Evolutionary conservation across 306 rosid genomes (phyloP), one percentile per base, ranked within the genome.

Genomic region (Quercus aquifolioides): DNA sequence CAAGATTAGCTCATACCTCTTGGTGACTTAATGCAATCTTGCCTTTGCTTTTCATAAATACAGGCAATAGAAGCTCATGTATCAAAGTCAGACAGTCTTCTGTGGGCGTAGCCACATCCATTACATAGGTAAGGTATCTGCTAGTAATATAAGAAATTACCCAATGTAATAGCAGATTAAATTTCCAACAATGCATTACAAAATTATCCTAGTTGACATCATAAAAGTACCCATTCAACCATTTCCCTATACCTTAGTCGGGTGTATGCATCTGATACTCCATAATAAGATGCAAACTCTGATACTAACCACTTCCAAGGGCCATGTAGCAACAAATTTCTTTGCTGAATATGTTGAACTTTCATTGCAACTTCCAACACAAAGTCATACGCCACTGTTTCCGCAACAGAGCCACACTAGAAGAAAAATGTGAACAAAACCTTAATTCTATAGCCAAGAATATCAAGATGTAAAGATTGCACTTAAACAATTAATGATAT

Each of bases 31-130:
- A 69, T 35, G 64, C 21, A 46, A 31, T 78, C 52, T 19, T 85
- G 72, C 68, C 60, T 11, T 76, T 78, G 69, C 64, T 71, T 31
- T 85, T 79, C 58, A 35, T 35, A 18, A 73, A 13, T 31, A 79
- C 74, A 54, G 75, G 71, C 3, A 76, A 76, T 41, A 85, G 65
- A 77, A 85, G 28, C 38, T 85, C 82, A 49, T 78, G 58, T 67
- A 82, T 77, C 17, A 79, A 5, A 46, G 70, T 72, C 31, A 85
- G 84, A 69, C 86, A 85, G 59, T 82, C 76, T 19, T 57, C 65
- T 3, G 86, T 85, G 5, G 89, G 89, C 26, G 89, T 85, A 52
- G 89, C 86, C n/a, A 85, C 84, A 64, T 85, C 86, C 89, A 85
- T 82, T 21, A 85, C 21, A 46, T 79, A 58, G 43, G 86, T 49